Evolutionary conservation across 495 filamentous ascomycete genomes (phyloP), one percentile per base, ranked within the genome.

Genomic region (Tuber aestivum): DNA sequence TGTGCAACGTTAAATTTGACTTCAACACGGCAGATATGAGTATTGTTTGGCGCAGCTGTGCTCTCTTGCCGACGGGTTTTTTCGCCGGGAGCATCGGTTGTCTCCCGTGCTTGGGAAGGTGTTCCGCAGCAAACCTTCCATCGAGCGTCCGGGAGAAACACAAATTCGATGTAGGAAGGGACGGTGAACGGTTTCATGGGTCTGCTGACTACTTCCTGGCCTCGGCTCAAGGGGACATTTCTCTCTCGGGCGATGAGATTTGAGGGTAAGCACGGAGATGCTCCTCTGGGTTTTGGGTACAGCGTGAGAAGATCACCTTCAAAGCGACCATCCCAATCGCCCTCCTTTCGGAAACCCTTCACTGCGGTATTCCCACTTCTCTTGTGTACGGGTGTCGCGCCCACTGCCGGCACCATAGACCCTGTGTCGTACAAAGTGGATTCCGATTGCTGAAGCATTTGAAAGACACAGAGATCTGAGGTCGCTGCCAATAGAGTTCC

Each of bases 1-100:
- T 65, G 56, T 35, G 27, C 56, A 18, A 35, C 56, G 56, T 65
- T 65, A 65, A 65, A 65, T 65, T 35, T 65, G 56, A 65, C 56
- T 35, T 35, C 56, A 35, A 35, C 56, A 8, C 27, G 27, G 50
- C 23, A n/a, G 56, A 65, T 35, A 65, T 7, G 27, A 35, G 56
- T 7, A 65, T 65, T 65, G 56, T 7, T 35, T 20, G 56, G 27
- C 5, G 56, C 14, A 35, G 0, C 14, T 35, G 12, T 65, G 56
- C 12, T 16, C 27, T 65, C 12, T 65, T 65, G 56, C 56, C 56
- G 14, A 18, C 20, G 14, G 18, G 14, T 65, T 20, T 65, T 65
- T 14, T 35, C 56, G 32, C 27, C 27, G 27, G 27, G 56, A 65
- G 56, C 32, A 65, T 35, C 56, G 1, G 56, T 35, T 4, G n/a